Conservation (phyloP, 805 yeast species). For the Saturnispora zaruensis region DNA sequence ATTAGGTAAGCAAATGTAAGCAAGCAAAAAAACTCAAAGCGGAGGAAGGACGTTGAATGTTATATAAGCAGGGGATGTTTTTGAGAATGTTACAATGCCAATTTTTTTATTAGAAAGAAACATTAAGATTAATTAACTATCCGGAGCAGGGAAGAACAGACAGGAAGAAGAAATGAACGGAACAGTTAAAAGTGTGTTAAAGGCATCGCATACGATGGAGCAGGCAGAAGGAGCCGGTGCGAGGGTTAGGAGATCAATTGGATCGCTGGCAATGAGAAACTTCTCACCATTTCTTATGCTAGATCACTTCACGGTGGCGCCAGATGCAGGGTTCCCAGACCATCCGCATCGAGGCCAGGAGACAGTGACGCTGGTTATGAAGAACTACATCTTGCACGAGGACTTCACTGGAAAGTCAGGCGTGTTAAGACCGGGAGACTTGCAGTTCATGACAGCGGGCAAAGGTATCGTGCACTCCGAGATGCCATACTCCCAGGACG, state of each 20-base stretch:
- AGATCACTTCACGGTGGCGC: slow-evolving; percentile 62
- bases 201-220: slow-evolving; percentile 50
- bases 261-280: slow-evolving; percentile 56
- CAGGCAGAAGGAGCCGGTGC: slow-evolving; percentile 90
- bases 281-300: slow-evolving; percentile 77
- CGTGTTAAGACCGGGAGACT: slow-evolving; percentile 67
- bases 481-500: slow-evolving; percentile 59
- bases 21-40: neutral
- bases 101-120: neutral
- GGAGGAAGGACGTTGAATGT: neutral
- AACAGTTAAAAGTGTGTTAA: slow-evolving; percentile 40
- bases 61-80: neutral
- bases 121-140: no score
- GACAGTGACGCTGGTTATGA: slow-evolving; percentile 59
- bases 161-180: slow-evolving; percentile 16
- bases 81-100: neutral
- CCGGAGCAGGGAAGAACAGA: no score
- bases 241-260: slow-evolving; percentile 71
- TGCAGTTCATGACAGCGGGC: slow-evolving; percentile 94
- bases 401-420: slow-evolving; percentile 86
- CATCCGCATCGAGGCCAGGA: slow-evolving; percentile 82
- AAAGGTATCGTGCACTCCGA: slow-evolving; percentile 80
- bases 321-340: slow-evolving; percentile 71
- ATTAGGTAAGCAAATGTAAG: neutral
- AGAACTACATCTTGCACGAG: slow-evolving; percentile 69